A percentile compares a stretch with the other conserved stretches of the same genome.
Conservation (phyloP, 257 asterid species). For the Anisodus acutangulus region DNA sequence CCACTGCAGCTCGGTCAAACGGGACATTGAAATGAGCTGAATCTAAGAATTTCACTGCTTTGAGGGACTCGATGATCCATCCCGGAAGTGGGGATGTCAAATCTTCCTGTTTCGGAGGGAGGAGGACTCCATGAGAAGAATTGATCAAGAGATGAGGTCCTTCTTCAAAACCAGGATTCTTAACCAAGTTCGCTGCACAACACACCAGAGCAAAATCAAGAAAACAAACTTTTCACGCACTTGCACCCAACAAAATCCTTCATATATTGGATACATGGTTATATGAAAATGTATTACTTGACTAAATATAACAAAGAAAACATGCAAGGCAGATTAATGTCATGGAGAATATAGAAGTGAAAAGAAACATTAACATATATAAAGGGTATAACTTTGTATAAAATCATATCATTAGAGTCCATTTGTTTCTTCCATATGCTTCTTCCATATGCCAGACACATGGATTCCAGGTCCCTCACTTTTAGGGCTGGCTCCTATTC, state of each 20-base stretch:
- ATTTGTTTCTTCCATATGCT: not conserved
- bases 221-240: not conserved
- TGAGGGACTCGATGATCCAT: conserved; percentile 80
- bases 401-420: not conserved
- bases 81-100: conserved; percentile 85
- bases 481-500: not conserved
- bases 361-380: not conserved
- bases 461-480: not conserved
- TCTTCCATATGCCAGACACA: not conserved
- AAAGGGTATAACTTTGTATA: not conserved
- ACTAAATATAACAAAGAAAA: not conserved
- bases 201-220: conserved; percentile 11
- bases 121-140: conserved; percentile 78
- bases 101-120: conserved; percentile 78
- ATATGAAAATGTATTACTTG: not conserved
- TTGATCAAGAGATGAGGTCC: conserved; percentile 72
- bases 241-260: not conserved
- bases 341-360: not conserved
- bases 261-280: not conserved
- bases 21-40: conserved; percentile 74
- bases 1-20: conserved; percentile 65
- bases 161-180: conserved; percentile 78
- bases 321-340: not conserved
- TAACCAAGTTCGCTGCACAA: conserved; percentile 64
- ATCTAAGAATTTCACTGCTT: conserved; percentile 77